These are phyloP conservation scores for Globisporangium carolinianum DNA, from an alignment of 352 stramenopile genomes.

Conservation along the genomic window DNA sequence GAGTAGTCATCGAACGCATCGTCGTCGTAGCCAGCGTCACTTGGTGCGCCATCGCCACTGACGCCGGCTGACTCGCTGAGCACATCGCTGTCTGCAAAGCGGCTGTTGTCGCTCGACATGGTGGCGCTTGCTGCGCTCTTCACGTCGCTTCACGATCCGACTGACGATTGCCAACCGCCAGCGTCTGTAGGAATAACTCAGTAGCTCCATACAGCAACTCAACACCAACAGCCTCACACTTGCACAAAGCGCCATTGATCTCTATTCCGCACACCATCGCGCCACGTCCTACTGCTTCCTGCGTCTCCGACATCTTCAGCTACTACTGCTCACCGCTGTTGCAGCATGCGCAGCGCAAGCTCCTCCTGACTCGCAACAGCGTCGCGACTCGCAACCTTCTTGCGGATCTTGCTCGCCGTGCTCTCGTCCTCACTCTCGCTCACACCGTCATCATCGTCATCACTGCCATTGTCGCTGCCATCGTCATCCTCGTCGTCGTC, in stretches of 20 bases:
- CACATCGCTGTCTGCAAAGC: constrained; percentile 2
- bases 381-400: constrained; percentile 39
- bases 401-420: constrained; percentile 18
- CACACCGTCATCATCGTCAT: constrained; percentile 15
- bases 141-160: background rate
- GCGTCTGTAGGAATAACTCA: background rate
- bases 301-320: background rate
- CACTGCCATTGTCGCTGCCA: constrained; percentile 21
- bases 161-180: background rate
- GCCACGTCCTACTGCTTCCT: background rate
- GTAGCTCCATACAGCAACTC: too few species aligned
- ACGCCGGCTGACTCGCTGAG: background rate
- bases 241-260: too few species aligned
- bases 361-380: constrained; percentile 71
- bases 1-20: constrained; percentile 49
- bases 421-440: constrained; percentile 9
- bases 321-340: constrained; percentile 30
- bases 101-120: constrained; percentile 7
- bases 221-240: too few species aligned
- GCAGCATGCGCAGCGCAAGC: constrained; percentile 69
- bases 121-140: background rate
- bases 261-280: background rate
- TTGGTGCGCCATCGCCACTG: background rate
- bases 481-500: constrained; percentile 28
- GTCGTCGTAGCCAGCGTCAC: constrained; percentile 19